A percentile compares a stretch with the other conserved stretches of the same genome.
Conservation (phyloP, 2,329 filamentous ascomycete species). For the Epichloe elymi region DNA sequence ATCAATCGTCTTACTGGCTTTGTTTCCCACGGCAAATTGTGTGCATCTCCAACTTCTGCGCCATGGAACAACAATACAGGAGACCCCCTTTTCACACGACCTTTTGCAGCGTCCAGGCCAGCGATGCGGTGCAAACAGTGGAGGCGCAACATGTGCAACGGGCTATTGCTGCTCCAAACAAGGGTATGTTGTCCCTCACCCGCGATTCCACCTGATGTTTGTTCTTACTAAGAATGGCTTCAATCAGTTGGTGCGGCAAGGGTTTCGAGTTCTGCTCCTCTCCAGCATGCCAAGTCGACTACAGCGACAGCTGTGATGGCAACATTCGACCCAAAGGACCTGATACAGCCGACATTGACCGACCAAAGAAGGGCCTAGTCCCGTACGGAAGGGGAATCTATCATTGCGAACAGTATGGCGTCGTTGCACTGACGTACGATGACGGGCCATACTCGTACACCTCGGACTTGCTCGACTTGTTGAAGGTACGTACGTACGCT, state of each 20-base stretch:
- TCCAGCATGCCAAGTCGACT: constrained; percentile 48
- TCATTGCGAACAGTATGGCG: constrained; percentile 20
- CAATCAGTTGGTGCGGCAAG: constrained; percentile 40
- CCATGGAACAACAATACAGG: not conserved
- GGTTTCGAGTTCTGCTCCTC: constrained; percentile 43
- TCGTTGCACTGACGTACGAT: constrained; percentile 32
- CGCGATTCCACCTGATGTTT: not conserved
- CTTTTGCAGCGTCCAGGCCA: not conserved
- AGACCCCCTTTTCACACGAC: not conserved
- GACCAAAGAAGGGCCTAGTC: constrained; percentile 39
- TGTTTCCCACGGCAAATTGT: not conserved
- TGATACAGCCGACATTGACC: constrained; percentile 38
- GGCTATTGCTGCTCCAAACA: constrained; percentile 29
- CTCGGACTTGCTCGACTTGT: constrained; percentile 24
- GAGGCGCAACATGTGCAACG: constrained; percentile 14
- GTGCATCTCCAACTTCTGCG: not conserved
- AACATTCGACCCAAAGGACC: constrained; percentile 38
- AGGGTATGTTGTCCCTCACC: constrained; percentile 18
- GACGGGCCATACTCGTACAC: constrained; percentile 33
- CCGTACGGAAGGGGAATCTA: constrained; percentile 42
- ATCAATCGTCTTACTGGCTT: not conserved
- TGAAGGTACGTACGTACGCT: constrained; percentile 8
- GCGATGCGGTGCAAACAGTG: not conserved
- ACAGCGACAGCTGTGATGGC: constrained; percentile 47
- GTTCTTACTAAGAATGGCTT: not conserved